phyloP scores from a whole-genome alignment of 2,329 filamentous ascomycete species.

The Rutstroemia sp. region DNA sequence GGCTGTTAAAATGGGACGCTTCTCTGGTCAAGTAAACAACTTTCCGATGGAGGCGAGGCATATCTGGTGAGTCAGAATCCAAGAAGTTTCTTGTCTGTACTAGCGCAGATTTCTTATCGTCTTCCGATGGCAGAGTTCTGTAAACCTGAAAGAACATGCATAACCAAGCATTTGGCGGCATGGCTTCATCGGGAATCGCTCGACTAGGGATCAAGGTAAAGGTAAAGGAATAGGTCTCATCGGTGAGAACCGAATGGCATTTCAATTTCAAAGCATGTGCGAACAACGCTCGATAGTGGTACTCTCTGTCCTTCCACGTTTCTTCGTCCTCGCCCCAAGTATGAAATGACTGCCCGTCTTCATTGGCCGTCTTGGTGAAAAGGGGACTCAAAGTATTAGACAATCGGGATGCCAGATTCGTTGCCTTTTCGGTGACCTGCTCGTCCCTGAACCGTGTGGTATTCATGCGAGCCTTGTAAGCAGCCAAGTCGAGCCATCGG shows the following conservation, averaged over 20 bases:
- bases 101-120: not conserved
- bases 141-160: not conserved
- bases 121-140: not conserved
- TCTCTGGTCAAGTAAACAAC: not conserved
- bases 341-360: not conserved
- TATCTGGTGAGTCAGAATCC: not conserved
- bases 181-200: no score
- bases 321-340: slow-evolving; percentile 7
- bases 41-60: not conserved
- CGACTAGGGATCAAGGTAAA: not conserved
- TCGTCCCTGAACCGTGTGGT: slow-evolving; percentile 2
- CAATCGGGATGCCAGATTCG: slow-evolving; percentile 2
- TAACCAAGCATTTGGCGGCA: not conserved
- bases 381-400: slow-evolving; percentile 4
- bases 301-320: slow-evolving; percentile 2
- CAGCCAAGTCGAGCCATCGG: slow-evolving; percentile 7
- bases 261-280: slow-evolving; percentile 12
- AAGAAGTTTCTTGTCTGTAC: slow-evolving; percentile 1
- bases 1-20: no score
- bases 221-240: slow-evolving; percentile 2
- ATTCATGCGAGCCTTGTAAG: slow-evolving; percentile 5
- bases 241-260: slow-evolving; percentile 5
- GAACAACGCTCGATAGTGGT: slow-evolving; percentile 11
- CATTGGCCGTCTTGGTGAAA: not conserved
- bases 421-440: slow-evolving; percentile 1